A percentile compares a stretch with the other conserved stretches of the same genome.
Conservation (phyloP, 495 filamentous ascomycete genomes). For the Clavariopsis aquatica region DNA sequence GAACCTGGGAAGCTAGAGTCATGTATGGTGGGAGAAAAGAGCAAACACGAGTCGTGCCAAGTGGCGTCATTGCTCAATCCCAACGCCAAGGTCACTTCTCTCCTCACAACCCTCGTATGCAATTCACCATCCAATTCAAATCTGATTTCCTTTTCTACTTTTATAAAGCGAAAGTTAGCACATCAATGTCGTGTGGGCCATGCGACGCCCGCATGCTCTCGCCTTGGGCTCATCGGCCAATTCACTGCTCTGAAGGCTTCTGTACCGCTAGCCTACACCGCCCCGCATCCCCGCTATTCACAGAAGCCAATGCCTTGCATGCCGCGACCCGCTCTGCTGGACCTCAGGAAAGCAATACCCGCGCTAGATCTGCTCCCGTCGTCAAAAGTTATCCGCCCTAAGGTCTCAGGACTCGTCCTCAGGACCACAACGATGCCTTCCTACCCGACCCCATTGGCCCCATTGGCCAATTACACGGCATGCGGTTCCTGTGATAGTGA, state of each 20-base stretch:
- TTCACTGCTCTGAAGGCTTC: background rate
- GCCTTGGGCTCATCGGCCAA: background rate
- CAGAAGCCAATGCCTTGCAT: background rate
- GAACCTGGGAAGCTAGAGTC: background rate
- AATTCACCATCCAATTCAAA: background rate
- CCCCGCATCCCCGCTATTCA: slow-evolving; percentile 8
- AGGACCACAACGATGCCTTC: slow-evolving; percentile 14
- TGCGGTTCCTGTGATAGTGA: slow-evolving; percentile 18
- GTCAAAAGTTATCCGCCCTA: slow-evolving; percentile 23
- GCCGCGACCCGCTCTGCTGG: background rate
- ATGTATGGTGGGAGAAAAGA: background rate
- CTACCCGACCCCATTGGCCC: background rate
- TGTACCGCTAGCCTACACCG: background rate
- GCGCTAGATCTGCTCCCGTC: background rate
- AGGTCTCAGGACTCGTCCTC: slow-evolving; percentile 22
- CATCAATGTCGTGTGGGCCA: background rate
- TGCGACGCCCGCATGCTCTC: background rate
- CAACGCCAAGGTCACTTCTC: background rate
- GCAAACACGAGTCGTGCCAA: background rate
- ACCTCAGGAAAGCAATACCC: slow-evolving; percentile 28
- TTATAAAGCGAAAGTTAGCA: too few relatives aligned
- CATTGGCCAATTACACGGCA: slow-evolving; percentile 10
- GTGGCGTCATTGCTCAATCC: background rate
- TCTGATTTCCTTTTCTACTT: too few relatives aligned
- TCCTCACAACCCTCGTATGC: background rate